Conservation (phyloP, 1,139 yeast species). For the Nematodospora anomalae region DNA sequence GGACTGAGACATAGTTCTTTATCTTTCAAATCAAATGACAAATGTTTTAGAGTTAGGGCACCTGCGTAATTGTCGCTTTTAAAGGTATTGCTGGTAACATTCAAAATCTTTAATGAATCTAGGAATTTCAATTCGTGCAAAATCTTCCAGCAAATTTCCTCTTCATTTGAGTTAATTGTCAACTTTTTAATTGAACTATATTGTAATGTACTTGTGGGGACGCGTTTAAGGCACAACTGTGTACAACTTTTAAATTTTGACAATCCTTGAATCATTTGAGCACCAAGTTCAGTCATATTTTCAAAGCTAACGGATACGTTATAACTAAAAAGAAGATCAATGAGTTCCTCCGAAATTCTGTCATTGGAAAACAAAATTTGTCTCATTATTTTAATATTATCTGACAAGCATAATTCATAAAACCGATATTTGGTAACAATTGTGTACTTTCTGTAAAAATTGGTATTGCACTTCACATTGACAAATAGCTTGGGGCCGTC, state of each 20-base stretch:
- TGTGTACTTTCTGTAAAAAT: constrained; percentile 8
- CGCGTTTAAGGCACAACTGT: background rate
- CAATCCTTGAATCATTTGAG: background rate
- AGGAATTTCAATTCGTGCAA: background rate
- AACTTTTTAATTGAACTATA: background rate
- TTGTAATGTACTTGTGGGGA: background rate
- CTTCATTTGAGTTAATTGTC: background rate
- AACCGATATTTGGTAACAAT: constrained; percentile 2
- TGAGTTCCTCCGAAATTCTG: background rate
- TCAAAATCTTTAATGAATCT: background rate
- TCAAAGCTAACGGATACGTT: background rate
- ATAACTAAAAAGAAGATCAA: background rate
- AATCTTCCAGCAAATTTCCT: background rate
- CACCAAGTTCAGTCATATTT: background rate
- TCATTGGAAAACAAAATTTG: constrained; percentile 5
- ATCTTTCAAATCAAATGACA: constrained; percentile 5
- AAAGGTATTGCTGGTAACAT: background rate
- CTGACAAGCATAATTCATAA: constrained; percentile 1
- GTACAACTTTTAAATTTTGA: background rate
- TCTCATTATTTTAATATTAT: constrained; percentile 3
- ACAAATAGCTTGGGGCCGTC: constrained; percentile 7
- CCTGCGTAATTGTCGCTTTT: background rate
- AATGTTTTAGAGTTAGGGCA: background rate
- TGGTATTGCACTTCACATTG: constrained; percentile 1
- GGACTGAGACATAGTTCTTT: constrained; percentile 2